Conservation (phyloP, 257 asterid species). For the Solanum piurae region DNA sequence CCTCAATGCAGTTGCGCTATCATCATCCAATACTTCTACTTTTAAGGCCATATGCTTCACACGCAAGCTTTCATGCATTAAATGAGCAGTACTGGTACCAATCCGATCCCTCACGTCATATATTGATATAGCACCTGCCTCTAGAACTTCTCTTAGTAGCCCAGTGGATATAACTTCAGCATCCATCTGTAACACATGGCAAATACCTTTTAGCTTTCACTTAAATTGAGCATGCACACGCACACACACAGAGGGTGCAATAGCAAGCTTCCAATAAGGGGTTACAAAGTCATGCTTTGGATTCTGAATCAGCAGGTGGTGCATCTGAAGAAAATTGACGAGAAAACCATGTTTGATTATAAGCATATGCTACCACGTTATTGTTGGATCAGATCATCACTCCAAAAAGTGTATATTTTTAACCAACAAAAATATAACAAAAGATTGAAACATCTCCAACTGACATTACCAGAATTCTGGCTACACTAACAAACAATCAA, state of each 20-base stretch:
- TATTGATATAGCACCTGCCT: conserved; percentile 55
- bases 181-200: conserved; percentile 55
- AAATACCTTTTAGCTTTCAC: background rate
- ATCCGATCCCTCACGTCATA: conserved; percentile 49
- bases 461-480: background rate
- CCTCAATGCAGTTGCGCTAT: conserved; percentile 62
- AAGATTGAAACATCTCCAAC: background rate
- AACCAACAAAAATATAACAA: background rate
- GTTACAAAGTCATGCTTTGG: background rate
- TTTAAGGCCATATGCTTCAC: conserved; percentile 50
- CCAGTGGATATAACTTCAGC: conserved; percentile 91
- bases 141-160: conserved; percentile 51
- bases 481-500: background rate
- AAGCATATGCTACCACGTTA: background rate
- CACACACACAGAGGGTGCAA: background rate
- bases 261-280: background rate
- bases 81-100: conserved; percentile 66
- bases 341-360: background rate
- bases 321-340: background rate
- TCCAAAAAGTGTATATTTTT: background rate
- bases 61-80: conserved; percentile 77
- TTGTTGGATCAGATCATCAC: background rate
- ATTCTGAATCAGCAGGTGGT: background rate
- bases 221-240: background rate
- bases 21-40: conserved; percentile 56